A percentile compares a stretch with the other conserved stretches of the same genome.
Conservation (phyloP, 768 basidiomycete species). For the Boletus huronensis region DNA sequence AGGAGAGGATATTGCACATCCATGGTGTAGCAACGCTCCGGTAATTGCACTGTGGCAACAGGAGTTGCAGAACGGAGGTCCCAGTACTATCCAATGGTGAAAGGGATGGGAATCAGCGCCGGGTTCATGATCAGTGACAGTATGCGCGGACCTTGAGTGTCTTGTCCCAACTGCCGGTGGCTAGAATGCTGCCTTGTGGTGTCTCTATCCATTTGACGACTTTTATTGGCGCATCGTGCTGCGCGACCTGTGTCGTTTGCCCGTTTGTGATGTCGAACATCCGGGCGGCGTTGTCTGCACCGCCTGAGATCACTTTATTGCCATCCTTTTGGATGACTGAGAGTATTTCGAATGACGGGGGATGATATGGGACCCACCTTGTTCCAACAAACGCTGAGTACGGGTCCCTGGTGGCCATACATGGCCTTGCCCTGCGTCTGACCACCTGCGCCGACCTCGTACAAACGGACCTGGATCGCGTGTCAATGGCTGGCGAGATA, state of each 20-base stretch:
- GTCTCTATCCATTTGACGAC: slow-evolving; percentile 79
- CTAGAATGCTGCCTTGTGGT: slow-evolving; percentile 69
- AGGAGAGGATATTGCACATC: slow-evolving; percentile 79
- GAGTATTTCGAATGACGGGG: slow-evolving; percentile 1
- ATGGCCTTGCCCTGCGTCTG: slow-evolving; percentile 87
- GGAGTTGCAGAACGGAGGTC: slow-evolving; percentile 77
- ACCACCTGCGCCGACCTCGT: slow-evolving; percentile 79
- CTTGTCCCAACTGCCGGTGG: slow-evolving; percentile 98
- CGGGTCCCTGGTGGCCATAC: slow-evolving; percentile 89
- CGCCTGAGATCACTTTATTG: slow-evolving; percentile 85
- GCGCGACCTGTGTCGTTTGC: slow-evolving; percentile 77
- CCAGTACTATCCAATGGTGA: slow-evolving; percentile 71
- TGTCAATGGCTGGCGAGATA: slow-evolving; percentile 3
- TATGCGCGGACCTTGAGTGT: slow-evolving; percentile 70
- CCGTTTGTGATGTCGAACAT: slow-evolving; percentile 90
- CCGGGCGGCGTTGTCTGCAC: slow-evolving; percentile 93
- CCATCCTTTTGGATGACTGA: slow-evolving; percentile 59
- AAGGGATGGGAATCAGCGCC: neutral
- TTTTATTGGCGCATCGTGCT: slow-evolving; percentile 87
- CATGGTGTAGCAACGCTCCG: slow-evolving; percentile 87
- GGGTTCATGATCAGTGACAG: neutral
- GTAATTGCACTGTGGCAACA: slow-evolving; percentile 75
- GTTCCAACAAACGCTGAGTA: slow-evolving; percentile 86
- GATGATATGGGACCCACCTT: slow-evolving; percentile 46
- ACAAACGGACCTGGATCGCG: slow-evolving; percentile 72